These are phyloP conservation scores for Penicillium fimorum DNA, from an alignment of 495 filamentous ascomycete genomes.

Conservation along the genomic window DNA sequence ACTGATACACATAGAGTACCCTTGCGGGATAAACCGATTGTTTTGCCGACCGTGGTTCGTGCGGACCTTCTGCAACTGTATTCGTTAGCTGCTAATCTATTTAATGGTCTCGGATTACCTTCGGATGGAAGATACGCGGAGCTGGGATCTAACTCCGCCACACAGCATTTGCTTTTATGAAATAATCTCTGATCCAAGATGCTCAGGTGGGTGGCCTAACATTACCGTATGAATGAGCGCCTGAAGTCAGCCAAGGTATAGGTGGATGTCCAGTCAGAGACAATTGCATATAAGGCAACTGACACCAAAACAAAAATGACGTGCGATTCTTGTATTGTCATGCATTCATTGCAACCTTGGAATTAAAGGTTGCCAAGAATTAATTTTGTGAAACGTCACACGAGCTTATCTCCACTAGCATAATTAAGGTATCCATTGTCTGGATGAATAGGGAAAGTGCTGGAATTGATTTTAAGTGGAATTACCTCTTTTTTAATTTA, in stretches of 20 bases:
- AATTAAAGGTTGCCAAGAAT: constrained; percentile 34
- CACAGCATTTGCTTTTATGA: constrained; percentile 10
- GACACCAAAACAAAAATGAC: background rate
- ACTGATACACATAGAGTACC: constrained; percentile 9
- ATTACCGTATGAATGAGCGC: background rate
- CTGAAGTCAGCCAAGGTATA: background rate
- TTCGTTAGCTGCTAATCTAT: background rate
- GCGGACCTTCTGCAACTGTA: constrained; percentile 14
- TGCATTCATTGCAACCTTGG: constrained; percentile 21
- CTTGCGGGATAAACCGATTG: constrained; percentile 32
- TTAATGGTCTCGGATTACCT: constrained; percentile 3
- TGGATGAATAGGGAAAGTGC: constrained; percentile 19
- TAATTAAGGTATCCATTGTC: constrained; percentile 33
- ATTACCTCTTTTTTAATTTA: background rate
- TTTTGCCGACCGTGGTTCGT: constrained; percentile 27
- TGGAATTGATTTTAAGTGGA: background rate
- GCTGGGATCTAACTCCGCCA: background rate
- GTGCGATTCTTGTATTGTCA: constrained; percentile 25
- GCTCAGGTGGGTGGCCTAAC: background rate
- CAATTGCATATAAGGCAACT: background rate
- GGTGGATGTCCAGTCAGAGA: background rate
- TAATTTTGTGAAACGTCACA: constrained; percentile 43
- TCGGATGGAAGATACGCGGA: background rate
- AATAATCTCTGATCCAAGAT: constrained; percentile 18
- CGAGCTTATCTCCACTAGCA: constrained; percentile 49